Conservation (phyloP, 192 early-diverging fungal genomes). For the Gamsiella multidivaricata region DNA sequence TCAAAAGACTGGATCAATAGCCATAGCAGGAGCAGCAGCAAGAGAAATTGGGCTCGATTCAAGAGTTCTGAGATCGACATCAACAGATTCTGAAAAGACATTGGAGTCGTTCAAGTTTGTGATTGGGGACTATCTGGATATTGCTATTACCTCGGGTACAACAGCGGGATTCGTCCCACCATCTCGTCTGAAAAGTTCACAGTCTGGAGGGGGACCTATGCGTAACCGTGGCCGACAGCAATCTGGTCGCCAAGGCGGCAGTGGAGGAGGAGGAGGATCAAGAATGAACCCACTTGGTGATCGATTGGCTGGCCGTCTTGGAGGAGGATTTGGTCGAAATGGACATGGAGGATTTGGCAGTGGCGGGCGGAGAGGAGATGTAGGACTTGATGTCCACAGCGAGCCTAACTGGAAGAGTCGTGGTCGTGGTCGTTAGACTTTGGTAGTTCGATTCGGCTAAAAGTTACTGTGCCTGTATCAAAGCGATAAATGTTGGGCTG, state of each 20-base stretch:
- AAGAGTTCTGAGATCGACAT: neutral
- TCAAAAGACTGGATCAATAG: constrained; percentile 5
- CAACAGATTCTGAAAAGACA: constrained; percentile 25
- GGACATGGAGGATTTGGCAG: constrained; percentile 24
- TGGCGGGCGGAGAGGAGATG: neutral
- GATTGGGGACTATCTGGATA: constrained; percentile 41
- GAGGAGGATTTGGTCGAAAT: constrained; percentile 16
- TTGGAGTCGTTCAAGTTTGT: constrained; percentile 22
- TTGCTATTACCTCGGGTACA: constrained; percentile 13
- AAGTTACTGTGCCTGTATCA: too few relatives aligned
- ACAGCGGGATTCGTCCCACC: neutral
- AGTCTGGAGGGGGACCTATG: constrained; percentile 51
- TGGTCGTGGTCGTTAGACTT: constrained; percentile 32
- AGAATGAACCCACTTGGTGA: neutral
- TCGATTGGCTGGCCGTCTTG: constrained; percentile 22
- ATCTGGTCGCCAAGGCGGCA: constrained; percentile 18
- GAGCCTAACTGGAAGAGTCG: constrained; percentile 42
- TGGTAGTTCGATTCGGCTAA: too few relatives aligned
- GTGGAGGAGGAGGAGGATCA: constrained; percentile 12
- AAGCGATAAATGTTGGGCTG: too few relatives aligned
- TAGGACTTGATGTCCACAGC: constrained; percentile 14
- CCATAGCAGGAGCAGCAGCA: constrained; percentile 1
- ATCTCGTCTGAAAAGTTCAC: neutral
- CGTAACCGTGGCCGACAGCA: constrained; percentile 29
- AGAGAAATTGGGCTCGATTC: too few relatives aligned